Evolutionary conservation across 75 land plant genomes (phyloP).

Genomic region (Larix kaempferi): DNA sequence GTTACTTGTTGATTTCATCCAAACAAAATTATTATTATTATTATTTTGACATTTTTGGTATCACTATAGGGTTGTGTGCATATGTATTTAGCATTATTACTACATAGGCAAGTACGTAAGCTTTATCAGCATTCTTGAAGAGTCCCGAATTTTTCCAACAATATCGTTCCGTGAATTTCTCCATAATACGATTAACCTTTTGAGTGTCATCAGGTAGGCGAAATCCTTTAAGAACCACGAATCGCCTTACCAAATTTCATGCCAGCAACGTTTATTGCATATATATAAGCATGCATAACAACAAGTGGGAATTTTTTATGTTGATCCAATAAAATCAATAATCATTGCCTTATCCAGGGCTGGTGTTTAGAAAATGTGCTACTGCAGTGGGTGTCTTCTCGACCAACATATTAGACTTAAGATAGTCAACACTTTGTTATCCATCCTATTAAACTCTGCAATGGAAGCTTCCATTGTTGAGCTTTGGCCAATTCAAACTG

Average conservation of each 20-base stretch:
- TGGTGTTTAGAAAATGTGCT: slow-evolving; percentile 71
- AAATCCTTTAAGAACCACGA: slow-evolving; percentile 73
- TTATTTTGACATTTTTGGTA: slow-evolving; percentile 95
- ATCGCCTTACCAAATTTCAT: slow-evolving; percentile 93
- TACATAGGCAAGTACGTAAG: slow-evolving; percentile 95
- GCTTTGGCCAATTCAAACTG: slow-evolving; percentile 82
- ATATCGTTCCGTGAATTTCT: slow-evolving; percentile 98
- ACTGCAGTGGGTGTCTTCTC: slow-evolving; percentile 64
- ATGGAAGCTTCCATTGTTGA: slow-evolving; percentile 82
- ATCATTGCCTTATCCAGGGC: slow-evolving; percentile 82
- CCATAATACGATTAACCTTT: slow-evolving; percentile 97
- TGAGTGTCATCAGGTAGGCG: slow-evolving; percentile 97
- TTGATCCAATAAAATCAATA: slow-evolving; percentile 91
- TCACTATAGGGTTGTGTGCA: slow-evolving; percentile 97
- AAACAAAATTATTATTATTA: slow-evolving; percentile 80
- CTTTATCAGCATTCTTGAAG: slow-evolving; percentile 97
- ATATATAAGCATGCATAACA: slow-evolving; percentile 99
- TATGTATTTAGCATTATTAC: slow-evolving; percentile 98
- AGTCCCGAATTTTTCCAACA: slow-evolving; percentile 89
- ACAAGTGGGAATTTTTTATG: slow-evolving; percentile 91
- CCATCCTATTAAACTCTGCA: slow-evolving; percentile 87
- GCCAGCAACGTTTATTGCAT: slow-evolving; percentile 77
- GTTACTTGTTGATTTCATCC: slow-evolving; percentile 71
- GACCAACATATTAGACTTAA: slow-evolving; percentile 69
- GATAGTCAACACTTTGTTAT: slow-evolving; percentile 64